Base-by-base conservation (phyloP, 345 rosid species). In the Rhizophora apiculata region DNA sequence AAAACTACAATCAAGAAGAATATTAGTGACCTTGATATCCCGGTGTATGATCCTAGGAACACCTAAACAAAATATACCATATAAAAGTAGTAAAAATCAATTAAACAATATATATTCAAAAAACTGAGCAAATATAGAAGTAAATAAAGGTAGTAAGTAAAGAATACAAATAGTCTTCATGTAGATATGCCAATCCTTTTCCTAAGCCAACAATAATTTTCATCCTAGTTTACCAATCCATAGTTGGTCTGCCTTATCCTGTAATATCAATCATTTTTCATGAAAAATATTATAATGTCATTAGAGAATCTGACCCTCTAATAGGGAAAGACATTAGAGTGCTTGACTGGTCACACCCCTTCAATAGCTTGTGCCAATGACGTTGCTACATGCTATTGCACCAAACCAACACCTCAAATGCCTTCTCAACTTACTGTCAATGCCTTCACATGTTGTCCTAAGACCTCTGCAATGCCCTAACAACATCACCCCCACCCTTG, bases 211-310 rank as follows among this genome's bases (percentile, higher is more conserved):
- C 8, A n/a, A 73, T 67, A 31, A 72, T 64, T 59, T 60, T 68
- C 73, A 72, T 67, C 39, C 70, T 39, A 2, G 63, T 65, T 51
- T 64, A 62, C 70, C 74, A 77, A 34, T 31, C 54, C 62, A 77
- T 72, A 54, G 60, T 63, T 39, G 67, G 77, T 37, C 89, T 75
- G 6, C 74, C 90, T 75, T 88, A 82, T 70, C 88, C 98, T 93
- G 78, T 64, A 79, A 70, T 34, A 21, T 26, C 54, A 27, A 65
- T 36, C 34, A 36, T 63, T 29, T 67, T 31, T 46, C 26, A 39
- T 67, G 68, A 24, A 24, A 78, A 32, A 72, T 63, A 78, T 64
- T 34, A 65, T 20, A 18, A 22, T 10, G 46, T 49, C 58, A 68
- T n/a, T 19, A 64, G 26, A 51, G 68, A 24, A 24, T 24, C 69